Evolutionary conservation across 257 asterid genomes (phyloP), one percentile per base, ranked within the genome.

Genomic region (Primulina tabacum): DNA sequence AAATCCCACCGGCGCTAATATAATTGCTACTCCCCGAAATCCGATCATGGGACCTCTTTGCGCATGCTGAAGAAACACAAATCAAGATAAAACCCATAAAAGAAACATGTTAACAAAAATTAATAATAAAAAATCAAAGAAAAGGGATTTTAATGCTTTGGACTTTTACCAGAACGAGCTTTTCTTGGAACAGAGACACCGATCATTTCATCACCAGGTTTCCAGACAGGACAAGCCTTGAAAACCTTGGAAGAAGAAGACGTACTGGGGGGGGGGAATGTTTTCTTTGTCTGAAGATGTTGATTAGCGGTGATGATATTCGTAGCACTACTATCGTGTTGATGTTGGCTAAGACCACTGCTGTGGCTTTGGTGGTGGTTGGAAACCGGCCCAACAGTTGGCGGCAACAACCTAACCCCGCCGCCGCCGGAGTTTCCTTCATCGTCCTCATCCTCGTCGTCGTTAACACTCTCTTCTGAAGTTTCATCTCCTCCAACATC

Each of bases 1-100:
- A 72, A 24, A 75, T 78, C 20, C 81, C 87, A 7, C 78, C 82
- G 62, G 78, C 78, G 75, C 80, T 64, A 64, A 69, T 85, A 73
- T 83, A 87, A 20, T 83, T 85, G n/a, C 82, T 79, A 5, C 80
- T 77, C 55, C 86, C 83, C 30, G 91, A 79, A 63, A 86, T 78
- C 97, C 95, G 89, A 75, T 90, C 99, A 67, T 89, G 96, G 24
- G 89, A 84, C 88, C 99, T 86, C 89, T 94, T 94, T 0, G 92
- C 83, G 33, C 88, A 78, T 8, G 88, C 99, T 94, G 80, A 79
- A 75, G 64, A 16, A 63, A 52, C 61, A 50, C 35, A 79, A 65
- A 50, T 35, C 43, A 40, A 65, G 68, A 64, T 30, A 37, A 30
- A 28, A 65, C 4, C 24, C 17, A 26, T 12, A 8, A 14, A 24